Evolutionary conservation across 148 eudicot species (phyloP).

Genomic region (Euryodendron excelsum): DNA sequence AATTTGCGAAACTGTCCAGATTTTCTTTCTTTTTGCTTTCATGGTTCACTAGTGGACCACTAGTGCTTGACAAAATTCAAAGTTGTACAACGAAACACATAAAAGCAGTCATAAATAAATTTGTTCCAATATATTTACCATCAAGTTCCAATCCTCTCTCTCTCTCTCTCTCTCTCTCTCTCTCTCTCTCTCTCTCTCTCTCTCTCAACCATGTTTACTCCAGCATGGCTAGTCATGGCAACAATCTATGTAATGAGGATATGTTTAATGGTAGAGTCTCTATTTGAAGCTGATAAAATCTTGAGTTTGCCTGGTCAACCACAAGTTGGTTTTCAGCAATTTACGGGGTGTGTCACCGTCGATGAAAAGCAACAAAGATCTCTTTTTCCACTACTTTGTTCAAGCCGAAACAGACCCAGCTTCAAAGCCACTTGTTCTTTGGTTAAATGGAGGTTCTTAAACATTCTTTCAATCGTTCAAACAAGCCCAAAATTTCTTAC

Average conservation of each 20-base stretch:
- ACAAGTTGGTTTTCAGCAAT: conserved; percentile 58
- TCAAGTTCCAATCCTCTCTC: background rate
- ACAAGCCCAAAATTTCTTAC: background rate
- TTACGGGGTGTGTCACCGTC: conserved; percentile 54
- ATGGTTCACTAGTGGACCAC: too few species aligned
- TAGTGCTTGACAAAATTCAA: too few species aligned
- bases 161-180: too few species aligned
- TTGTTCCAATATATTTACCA: too few species aligned
- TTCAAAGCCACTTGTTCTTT: conserved; percentile 67
- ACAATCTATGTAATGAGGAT: conserved; percentile 14
- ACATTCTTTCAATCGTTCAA: background rate
- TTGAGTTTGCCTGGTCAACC: conserved; percentile 70
- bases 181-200: conserved; percentile 14
- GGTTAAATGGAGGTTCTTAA: conserved; percentile 81
- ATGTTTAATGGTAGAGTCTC: conserved; percentile 13
- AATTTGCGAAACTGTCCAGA: too few species aligned
- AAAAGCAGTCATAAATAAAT: too few species aligned
- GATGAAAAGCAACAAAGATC: conserved; percentile 41
- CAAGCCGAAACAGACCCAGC: conserved; percentile 53
- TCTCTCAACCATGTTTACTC: conserved; percentile 25
- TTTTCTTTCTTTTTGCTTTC: too few species aligned
- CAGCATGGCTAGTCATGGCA: conserved; percentile 22
- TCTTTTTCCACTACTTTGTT: conserved; percentile 70
- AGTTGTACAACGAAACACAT: too few species aligned
- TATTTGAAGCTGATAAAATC: conserved; percentile 37